Conservation (phyloP, 495 filamentous ascomycete species). For the Margaritispora aquatica region DNA sequence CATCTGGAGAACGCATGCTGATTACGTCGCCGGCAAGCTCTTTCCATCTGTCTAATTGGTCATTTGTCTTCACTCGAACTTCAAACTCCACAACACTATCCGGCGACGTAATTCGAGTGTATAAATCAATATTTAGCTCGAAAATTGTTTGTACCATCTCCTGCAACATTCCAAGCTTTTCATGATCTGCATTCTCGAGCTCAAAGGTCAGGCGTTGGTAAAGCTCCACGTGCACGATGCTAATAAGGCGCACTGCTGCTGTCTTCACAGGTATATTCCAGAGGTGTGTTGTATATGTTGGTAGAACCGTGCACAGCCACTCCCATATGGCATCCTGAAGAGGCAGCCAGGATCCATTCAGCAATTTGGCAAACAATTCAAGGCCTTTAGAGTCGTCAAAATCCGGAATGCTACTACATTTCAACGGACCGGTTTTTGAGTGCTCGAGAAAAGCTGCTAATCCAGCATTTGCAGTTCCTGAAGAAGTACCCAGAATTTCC, state of each 20-base stretch:
- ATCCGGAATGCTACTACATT: constrained; percentile 38
- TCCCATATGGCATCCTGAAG: constrained; percentile 56
- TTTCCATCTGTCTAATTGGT: constrained; percentile 71
- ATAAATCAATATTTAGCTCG: constrained; percentile 86
- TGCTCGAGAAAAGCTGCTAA: constrained; percentile 75
- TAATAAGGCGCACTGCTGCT: constrained; percentile 59
- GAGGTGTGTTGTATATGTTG: constrained; percentile 53
- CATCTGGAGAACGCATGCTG: constrained; percentile 29
- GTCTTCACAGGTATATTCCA: constrained; percentile 74
- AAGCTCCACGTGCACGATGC: constrained; percentile 61
- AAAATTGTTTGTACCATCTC: constrained; percentile 73
- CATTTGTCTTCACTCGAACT: constrained; percentile 55
- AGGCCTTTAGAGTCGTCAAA: constrained; percentile 55
- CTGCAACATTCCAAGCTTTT: constrained; percentile 19
- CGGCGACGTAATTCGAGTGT: constrained; percentile 67
- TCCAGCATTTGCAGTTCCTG: constrained; percentile 20
- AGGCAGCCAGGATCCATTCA: constrained; percentile 52
- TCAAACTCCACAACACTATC: constrained; percentile 58
- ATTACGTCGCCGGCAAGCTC: constrained; percentile 60
- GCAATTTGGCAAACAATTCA: constrained; percentile 41
- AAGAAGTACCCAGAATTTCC: constrained; percentile 22
- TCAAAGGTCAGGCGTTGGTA: constrained; percentile 45
- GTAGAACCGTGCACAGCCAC: constrained; percentile 57
- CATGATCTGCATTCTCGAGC: constrained; percentile 24
- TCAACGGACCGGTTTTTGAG: constrained; percentile 56